Percentiles rank a stretch among this genome's conserved stretches.
These are phyloP conservation scores for Trichocomaceae sp. DNA, from an alignment of 2,329 filamentous ascomycete genomes.

Conservation along the genomic window DNA sequence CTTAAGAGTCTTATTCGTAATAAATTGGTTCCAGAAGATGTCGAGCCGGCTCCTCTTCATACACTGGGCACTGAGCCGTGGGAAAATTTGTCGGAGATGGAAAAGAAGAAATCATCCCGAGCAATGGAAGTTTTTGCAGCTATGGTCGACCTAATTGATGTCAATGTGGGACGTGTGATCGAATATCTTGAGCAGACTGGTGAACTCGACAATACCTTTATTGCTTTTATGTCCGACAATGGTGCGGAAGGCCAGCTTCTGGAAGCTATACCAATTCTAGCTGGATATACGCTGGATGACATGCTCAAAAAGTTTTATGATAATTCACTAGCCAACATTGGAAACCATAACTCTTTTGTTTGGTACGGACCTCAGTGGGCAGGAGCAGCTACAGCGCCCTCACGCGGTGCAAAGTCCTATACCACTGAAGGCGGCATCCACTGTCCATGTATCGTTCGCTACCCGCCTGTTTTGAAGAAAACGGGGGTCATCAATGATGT, in stretches of 20 bases:
- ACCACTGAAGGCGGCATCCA: slow-evolving; percentile 32
- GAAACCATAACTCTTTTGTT: slow-evolving; percentile 41
- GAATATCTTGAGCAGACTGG: slow-evolving; percentile 41
- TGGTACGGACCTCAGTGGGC: slow-evolving; percentile 48
- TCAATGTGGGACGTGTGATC: slow-evolving; percentile 42
- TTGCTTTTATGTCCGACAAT: slow-evolving; percentile 47
- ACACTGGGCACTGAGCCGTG: slow-evolving; percentile 37
- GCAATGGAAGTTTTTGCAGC: slow-evolving; percentile 48
- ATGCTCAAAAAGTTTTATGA: slow-evolving; percentile 43
- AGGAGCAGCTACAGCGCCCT: slow-evolving; percentile 41
- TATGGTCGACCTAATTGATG: slow-evolving; percentile 46
- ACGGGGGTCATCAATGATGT: neutral
- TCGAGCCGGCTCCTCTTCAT: slow-evolving; percentile 39
- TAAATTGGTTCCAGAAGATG: slow-evolving; percentile 37
- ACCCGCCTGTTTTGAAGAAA: slow-evolving; percentile 19
- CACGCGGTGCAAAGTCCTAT: slow-evolving; percentile 27
- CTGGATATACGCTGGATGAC: slow-evolving; percentile 40
- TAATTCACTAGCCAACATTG: slow-evolving; percentile 44
- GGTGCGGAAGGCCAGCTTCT: slow-evolving; percentile 45
- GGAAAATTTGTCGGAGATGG: slow-evolving; percentile 33
- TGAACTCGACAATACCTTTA: slow-evolving; percentile 46
- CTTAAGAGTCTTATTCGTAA: slow-evolving; percentile 42
- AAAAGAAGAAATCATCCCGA: slow-evolving; percentile 36
- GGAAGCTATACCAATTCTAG: slow-evolving; percentile 40
- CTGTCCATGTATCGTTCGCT: slow-evolving; percentile 29